Percentiles rank a stretch among this genome's conserved stretches.
These are phyloP conservation scores for Naganishia albida DNA, from an alignment of 1,284 basidiomycete genomes.

Conservation along the genomic window DNA sequence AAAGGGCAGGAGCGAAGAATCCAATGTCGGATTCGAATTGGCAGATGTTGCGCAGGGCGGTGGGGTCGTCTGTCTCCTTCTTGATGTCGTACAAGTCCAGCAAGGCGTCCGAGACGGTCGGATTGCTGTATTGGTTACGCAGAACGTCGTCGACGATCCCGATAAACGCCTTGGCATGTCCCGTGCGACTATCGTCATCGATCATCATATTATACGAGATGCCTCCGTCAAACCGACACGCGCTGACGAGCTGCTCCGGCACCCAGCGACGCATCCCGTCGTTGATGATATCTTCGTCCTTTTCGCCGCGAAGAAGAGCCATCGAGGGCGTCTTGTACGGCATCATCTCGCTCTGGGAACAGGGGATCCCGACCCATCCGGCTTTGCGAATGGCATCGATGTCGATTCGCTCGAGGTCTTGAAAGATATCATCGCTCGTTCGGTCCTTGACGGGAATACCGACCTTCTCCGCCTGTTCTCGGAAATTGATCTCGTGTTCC, in stretches of 20 bases:
- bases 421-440: constrained; percentile 12
- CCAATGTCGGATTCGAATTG: constrained; percentile 30
- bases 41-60: constrained; percentile 7
- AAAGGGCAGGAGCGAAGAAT: constrained; percentile 19
- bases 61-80: constrained; percentile 9
- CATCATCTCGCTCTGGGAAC: constrained; percentile 29
- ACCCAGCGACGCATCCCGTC: constrained; percentile 23
- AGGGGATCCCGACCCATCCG: constrained; percentile 26
- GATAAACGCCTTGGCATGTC: constrained; percentile 19
- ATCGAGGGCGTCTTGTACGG: constrained; percentile 30
- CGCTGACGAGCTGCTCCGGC: constrained; percentile 23
- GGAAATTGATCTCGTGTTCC: constrained; percentile 19
- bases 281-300: constrained; percentile 10
- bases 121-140: neutral
- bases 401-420: constrained; percentile 11
- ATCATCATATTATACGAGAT: constrained; percentile 25
- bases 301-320: constrained; percentile 17
- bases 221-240: constrained; percentile 20
- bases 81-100: constrained; percentile 17
- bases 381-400: constrained; percentile 14
- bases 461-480: constrained; percentile 6
- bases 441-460: constrained; percentile 5
- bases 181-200: constrained; percentile 6
- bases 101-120: constrained; percentile 4
- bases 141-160: constrained; percentile 14